A percentile compares a stretch with the other conserved stretches of the same genome.
Evolutionary conservation across 228 moss, liverwort and hornwort species (phyloP).

Genomic region (Sphagnum magellanicum): DNA sequence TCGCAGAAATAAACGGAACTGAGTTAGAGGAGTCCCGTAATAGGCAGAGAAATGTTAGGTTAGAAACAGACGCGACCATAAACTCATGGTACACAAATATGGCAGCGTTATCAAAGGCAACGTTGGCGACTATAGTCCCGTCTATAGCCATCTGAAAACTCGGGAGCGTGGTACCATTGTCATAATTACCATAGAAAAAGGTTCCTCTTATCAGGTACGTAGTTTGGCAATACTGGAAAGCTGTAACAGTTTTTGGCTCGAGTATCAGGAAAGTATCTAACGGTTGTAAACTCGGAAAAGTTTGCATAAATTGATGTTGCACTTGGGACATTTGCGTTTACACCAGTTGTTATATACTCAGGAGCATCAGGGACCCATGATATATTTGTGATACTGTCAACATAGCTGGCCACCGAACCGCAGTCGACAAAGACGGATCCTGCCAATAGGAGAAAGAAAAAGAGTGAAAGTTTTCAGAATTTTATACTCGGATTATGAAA

Average conservation of each 20-base stretch:
- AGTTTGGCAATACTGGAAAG: constrained; percentile 11
- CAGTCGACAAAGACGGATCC: constrained; percentile 34
- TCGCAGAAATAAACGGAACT: too few species aligned
- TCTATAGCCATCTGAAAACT: too few species aligned
- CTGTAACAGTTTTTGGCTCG: constrained; percentile 35
- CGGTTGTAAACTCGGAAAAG: constrained; percentile 12
- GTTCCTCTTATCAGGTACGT: constrained; percentile 1
- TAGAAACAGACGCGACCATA: too few species aligned
- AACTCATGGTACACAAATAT: too few species aligned
- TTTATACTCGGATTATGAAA: too few species aligned
- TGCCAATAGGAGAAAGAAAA: too few species aligned
- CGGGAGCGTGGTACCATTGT: too few species aligned
- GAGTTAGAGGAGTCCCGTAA: constrained; percentile 1
- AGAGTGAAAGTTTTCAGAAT: too few species aligned
- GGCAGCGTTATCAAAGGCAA: too few species aligned
- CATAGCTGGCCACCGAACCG: constrained; percentile 8
- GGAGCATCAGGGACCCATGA: constrained; percentile 18
- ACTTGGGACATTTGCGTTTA: constrained; percentile 1
- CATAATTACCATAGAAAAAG: too few species aligned
- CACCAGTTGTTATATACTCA: constrained; percentile 20
- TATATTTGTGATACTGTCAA: constrained; percentile 13
- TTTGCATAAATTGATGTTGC: not conserved
- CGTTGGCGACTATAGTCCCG: too few species aligned
- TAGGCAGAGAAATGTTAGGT: too few species aligned
- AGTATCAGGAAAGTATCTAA: constrained; percentile 33